These are phyloP conservation scores for Handroanthus guayacan DNA, from an alignment of 257 asterid genomes.

Conservation along the genomic window DNA sequence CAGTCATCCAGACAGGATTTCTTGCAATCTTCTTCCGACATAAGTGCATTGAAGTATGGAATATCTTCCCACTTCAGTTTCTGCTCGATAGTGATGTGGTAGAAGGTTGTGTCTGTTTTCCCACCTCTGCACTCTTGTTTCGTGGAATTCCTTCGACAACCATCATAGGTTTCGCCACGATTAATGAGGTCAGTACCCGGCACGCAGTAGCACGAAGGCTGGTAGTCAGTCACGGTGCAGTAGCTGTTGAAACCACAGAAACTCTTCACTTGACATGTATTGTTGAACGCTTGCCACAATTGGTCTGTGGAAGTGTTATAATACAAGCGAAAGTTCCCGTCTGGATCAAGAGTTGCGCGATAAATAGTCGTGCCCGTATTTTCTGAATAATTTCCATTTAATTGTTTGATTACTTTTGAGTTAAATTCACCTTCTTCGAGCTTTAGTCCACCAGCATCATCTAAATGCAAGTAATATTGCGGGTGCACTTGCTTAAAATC, in stretches of 20 bases:
- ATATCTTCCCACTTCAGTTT: constrained; percentile 3
- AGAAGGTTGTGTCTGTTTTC: background rate
- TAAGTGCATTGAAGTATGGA: constrained; percentile 3
- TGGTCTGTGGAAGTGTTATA: background rate
- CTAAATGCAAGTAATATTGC: background rate
- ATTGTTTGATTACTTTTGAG: background rate
- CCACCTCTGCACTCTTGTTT: constrained; percentile 19
- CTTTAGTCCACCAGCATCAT: constrained; percentile 7
- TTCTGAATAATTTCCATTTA: constrained; percentile 7
- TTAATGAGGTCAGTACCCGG: background rate
- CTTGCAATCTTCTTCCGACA: constrained; percentile 4
- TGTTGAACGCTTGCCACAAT: background rate
- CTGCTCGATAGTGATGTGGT: background rate
- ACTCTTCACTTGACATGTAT: background rate
- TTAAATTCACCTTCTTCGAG: background rate
- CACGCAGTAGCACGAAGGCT: background rate
- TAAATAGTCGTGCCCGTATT: background rate
- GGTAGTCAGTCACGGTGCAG: background rate
- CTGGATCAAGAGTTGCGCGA: background rate
- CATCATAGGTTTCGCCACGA: background rate
- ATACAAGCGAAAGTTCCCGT: background rate
- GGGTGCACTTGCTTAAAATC: background rate
- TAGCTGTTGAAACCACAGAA: constrained; percentile 12
- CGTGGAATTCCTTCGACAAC: background rate
- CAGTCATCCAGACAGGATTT: constrained; percentile 23